A percentile compares a stretch with the other conserved stretches of the same genome.
Evolutionary conservation across 305 asterid species (phyloP).

Genomic region (Lippia alba): DNA sequence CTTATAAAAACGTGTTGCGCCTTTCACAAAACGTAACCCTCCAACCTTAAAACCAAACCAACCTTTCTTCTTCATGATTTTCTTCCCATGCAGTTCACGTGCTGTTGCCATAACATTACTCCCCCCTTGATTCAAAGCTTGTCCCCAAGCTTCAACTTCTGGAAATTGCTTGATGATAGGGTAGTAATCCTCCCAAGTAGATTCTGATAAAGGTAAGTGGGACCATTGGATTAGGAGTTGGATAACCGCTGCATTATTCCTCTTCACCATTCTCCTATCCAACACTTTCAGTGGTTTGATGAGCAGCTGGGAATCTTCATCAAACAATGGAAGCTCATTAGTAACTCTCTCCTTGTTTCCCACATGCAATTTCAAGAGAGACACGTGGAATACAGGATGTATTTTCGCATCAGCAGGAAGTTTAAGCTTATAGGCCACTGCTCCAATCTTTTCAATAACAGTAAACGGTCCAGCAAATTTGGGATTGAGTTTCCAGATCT

Average conservation of each 20-base stretch:
- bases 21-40: too few relatives aligned
- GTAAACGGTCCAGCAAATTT: background rate
- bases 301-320: background rate
- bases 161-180: too few relatives aligned
- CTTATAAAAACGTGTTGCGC: too few relatives aligned
- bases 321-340: background rate
- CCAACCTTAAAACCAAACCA: too few relatives aligned
- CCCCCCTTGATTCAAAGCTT: background rate
- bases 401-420: background rate
- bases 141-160: background rate
- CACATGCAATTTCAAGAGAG: background rate
- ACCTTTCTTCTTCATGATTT: too few relatives aligned
- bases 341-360: background rate
- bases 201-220: background rate
- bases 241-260: background rate
- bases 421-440: background rate
- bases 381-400: background rate
- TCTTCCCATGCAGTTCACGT: too few relatives aligned
- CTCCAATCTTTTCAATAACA: background rate
- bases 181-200: too few relatives aligned
- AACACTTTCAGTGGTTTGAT: background rate
- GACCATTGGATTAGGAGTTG: background rate
- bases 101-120: too few relatives aligned
- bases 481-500: background rate
- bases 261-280: background rate